phyloP scores from a whole-genome alignment of 2,329 filamentous ascomycete species.

The Dactylonectria estremocensis region DNA sequence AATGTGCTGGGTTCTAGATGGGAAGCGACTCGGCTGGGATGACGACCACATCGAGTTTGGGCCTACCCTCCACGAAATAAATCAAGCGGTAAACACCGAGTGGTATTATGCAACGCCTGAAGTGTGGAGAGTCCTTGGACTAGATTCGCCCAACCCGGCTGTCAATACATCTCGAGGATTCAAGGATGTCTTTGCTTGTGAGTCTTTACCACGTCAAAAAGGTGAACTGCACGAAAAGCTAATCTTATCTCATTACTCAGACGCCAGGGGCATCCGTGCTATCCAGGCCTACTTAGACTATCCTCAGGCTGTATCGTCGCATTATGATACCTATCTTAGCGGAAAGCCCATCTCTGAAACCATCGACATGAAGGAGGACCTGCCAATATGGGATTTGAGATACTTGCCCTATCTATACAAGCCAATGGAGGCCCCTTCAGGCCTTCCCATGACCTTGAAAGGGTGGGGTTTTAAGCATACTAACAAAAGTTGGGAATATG shows the following conservation, averaged over 20 bases:
- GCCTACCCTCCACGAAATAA: conserved; percentile 3
- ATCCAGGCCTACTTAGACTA: background rate
- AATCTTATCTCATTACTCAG: background rate
- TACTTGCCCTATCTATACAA: background rate
- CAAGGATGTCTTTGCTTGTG: background rate
- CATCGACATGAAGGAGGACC: background rate
- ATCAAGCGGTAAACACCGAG: background rate
- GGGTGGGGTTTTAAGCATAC: background rate
- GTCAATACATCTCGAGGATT: background rate
- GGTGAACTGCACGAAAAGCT: background rate
- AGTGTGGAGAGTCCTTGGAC: background rate
- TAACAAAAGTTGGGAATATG: background rate
- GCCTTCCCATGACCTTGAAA: background rate
- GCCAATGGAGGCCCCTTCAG: background rate
- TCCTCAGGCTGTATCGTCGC: background rate
- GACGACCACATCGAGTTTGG: background rate
- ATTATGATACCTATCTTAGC: background rate
- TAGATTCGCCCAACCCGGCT: background rate
- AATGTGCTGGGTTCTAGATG: conserved; percentile 14
- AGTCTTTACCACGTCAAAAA: background rate
- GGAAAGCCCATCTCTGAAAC: background rate
- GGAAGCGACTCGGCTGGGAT: conserved; percentile 4
- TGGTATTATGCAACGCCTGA: background rate
- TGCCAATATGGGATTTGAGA: background rate
- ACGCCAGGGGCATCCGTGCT: background rate